Evolutionary conservation across 441 rosid species (phyloP).

Genomic region (Populus hybrid): DNA sequence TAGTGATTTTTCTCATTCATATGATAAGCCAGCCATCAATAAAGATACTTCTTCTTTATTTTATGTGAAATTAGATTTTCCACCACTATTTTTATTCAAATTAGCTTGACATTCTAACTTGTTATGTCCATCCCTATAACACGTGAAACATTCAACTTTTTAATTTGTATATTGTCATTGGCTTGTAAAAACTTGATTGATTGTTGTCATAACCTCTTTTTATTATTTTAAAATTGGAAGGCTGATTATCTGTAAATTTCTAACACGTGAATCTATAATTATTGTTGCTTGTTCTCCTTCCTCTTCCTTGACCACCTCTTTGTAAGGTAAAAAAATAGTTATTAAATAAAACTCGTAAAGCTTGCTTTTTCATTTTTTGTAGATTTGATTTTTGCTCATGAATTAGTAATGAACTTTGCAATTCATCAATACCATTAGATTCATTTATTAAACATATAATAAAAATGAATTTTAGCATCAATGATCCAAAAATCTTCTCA

Average conservation of each 20-base stretch:
- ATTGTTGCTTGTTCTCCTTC: background rate
- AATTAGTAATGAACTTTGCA: background rate
- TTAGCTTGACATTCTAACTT: background rate
- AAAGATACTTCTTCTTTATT: too few relatives aligned
- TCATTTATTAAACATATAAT: background rate
- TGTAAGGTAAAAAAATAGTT: background rate
- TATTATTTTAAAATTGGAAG: too few relatives aligned
- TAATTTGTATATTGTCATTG: background rate
- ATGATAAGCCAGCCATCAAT: too few relatives aligned
- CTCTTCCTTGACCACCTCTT: background rate
- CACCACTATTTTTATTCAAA: background rate
- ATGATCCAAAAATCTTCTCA: background rate
- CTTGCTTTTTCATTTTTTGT: background rate
- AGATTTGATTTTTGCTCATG: background rate
- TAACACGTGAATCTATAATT: background rate
- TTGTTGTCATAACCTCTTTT: background rate
- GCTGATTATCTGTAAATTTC: too few relatives aligned
- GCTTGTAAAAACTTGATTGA: background rate
- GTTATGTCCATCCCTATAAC: background rate
- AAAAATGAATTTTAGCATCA: background rate
- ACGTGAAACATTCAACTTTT: background rate
- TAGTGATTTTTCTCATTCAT: too few relatives aligned
- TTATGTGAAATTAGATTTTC: background rate
- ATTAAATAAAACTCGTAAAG: background rate
- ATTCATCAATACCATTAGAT: background rate